phyloP scores from a whole-genome alignment of 2,329 filamentous ascomycete species.

The Nothopassalora personata region DNA sequence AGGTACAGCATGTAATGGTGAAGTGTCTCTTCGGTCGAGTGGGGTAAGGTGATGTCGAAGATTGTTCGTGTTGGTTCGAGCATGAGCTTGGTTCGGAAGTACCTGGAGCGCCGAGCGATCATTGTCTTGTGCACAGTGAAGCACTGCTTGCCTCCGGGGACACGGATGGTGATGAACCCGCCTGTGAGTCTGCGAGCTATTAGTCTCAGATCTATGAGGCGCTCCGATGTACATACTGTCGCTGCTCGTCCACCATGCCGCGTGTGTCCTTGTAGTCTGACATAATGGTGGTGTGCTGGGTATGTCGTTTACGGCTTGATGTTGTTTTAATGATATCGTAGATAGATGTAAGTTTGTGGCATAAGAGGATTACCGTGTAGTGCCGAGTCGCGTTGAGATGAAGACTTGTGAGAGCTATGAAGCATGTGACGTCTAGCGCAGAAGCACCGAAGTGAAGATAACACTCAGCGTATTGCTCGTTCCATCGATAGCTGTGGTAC shows the following conservation, averaged over 20 bases:
- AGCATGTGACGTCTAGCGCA: too few relatives aligned
- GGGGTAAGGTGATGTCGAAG: neutral
- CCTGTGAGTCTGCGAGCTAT: conserved; percentile 1
- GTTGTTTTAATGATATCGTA: too few relatives aligned
- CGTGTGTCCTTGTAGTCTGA: neutral
- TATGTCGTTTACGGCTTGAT: too few relatives aligned
- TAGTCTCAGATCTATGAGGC: neutral
- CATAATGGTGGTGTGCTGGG: neutral
- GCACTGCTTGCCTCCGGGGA: neutral
- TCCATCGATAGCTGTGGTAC: too few relatives aligned
- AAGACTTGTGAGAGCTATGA: too few relatives aligned
- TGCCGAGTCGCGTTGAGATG: too few relatives aligned
- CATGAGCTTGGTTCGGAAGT: conserved; percentile 7
- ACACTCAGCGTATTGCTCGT: too few relatives aligned
- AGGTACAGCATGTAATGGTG: conserved; percentile 4
- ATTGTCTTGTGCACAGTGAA: neutral
- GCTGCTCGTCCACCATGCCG: neutral
- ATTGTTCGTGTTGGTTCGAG: conserved; percentile 4
- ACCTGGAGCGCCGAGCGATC: neutral
- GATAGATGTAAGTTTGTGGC: too few relatives aligned
- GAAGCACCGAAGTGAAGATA: too few relatives aligned
- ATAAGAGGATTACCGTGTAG: too few relatives aligned
- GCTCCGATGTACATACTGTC: neutral
- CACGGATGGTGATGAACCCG: neutral
- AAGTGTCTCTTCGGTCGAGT: neutral